Base-by-base conservation (phyloP, 78 protist genomes). In the Polysphondylium violaceum region DNA sequence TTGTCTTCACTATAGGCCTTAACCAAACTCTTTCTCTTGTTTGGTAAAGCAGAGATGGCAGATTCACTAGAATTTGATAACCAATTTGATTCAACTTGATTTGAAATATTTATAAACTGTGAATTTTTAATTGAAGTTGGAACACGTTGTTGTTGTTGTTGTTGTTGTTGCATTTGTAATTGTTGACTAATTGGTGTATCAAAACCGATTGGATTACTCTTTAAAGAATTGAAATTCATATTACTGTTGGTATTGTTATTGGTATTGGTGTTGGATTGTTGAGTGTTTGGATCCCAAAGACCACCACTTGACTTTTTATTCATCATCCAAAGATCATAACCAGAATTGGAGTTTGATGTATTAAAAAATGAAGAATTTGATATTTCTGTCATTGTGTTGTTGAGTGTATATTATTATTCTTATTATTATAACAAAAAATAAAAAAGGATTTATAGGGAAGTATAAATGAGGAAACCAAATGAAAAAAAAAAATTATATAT, bases 91-190 rank as follows among this genome's bases (percentile, higher is more conserved):
- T 65, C 43, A 8, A 29, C 31, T 8, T 31, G 29, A 64, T 53
- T 81, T 3, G 91, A 59, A 19, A 83, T 69, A 44, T 83, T 83
- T 38, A 83, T 69, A 50, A 83, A 83, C 29, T 83, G 79, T 16
- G 79, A 69, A 63, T 83, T 83, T 61, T 83, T 83, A 4, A 83
- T 44, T 17, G 91, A 67, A 0, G 63, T 38, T 58, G 91, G 91
- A 8, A 83, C 77, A n/a, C 58, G 35, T 2, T 38, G 51, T 65
- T 33, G 73, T 61, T 61, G 71, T 21, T 61, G 71, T 61, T 31
- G 71, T 23, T 65, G 53, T 17, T 65, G 73, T 38, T 38, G 73
- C 14, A 21, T 17, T 36, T 59, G 65, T 25, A n/a, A n/a, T n/a
- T 59, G 65, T 59, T 19, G 9, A 8, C 33, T 55, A 23, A 29